These are phyloP conservation scores for Pythium sp. DNA, from an alignment of 352 stramenopile species.

Conservation along the genomic window DNA sequence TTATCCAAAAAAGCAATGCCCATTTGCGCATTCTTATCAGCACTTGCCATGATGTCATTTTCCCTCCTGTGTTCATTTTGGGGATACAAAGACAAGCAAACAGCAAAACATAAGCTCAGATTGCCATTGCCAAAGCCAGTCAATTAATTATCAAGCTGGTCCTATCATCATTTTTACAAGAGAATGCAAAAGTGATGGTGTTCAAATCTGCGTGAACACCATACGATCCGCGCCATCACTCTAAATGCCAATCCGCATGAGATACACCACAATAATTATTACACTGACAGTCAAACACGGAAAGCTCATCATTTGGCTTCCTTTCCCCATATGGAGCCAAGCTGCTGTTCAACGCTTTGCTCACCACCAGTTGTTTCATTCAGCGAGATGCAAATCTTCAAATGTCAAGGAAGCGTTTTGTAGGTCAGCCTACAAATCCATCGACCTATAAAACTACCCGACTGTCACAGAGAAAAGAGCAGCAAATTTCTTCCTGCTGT, in stretches of 20 bases:
- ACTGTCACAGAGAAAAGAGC: conserved; percentile 1
- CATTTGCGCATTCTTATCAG: neutral
- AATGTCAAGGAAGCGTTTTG: conserved; percentile 1
- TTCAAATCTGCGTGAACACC: neutral
- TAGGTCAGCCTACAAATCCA: neutral
- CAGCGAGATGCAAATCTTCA: neutral
- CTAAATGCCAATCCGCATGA: neutral
- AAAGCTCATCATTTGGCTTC: neutral
- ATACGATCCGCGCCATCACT: neutral
- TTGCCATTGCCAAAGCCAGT: neutral
- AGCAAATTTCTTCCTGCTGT: neutral
- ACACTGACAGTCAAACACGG: neutral
- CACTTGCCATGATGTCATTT: conserved; percentile 7
- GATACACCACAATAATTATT: neutral
- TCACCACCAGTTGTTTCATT: neutral
- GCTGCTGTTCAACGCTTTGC: neutral
- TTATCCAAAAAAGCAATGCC: conserved; percentile 5
- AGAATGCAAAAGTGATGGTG: neutral
- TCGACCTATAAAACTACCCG: neutral
- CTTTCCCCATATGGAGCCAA: neutral
- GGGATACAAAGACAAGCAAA: conserved; percentile 1
- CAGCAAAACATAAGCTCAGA: neutral
- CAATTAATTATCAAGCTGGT: too few relatives aligned
- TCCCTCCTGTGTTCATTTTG: neutral
- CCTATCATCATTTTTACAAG: neutral